Evolutionary conservation across 306 rosid species (phyloP).

Genomic region (Acacia melanoxylon): DNA sequence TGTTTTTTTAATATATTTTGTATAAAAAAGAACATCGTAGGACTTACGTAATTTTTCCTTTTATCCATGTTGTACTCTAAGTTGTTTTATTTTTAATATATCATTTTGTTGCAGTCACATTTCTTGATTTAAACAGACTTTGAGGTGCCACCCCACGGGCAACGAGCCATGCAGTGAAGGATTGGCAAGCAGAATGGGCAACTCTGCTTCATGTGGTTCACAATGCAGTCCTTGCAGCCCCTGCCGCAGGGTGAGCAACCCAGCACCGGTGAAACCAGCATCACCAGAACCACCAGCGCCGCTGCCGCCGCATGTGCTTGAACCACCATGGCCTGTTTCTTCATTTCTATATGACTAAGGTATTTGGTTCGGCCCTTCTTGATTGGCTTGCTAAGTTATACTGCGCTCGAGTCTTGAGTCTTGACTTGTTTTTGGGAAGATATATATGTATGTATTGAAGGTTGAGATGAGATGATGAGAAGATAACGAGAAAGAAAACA

Average conservation of each 20-base stretch:
- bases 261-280: slow-evolving; percentile 33
- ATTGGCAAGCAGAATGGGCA: slow-evolving; percentile 63
- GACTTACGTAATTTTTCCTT: too few relatives aligned
- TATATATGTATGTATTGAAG: neutral
- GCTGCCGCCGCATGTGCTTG: slow-evolving; percentile 24
- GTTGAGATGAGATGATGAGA: too few relatives aligned
- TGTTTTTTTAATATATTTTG: too few relatives aligned
- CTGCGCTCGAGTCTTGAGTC: neutral
- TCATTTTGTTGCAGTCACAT: slow-evolving; percentile 45
- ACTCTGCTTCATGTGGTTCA: slow-evolving; percentile 49
- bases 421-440: neutral
- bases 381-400: slow-evolving; percentile 6
- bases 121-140: slow-evolving; percentile 47
- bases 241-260: slow-evolving; percentile 51
- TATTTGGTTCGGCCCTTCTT: neutral
- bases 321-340: slow-evolving; percentile 20
- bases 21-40: too few relatives aligned
- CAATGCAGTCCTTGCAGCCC: slow-evolving; percentile 55
- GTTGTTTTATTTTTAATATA: too few relatives aligned
- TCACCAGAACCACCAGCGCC: slow-evolving; percentile 32
- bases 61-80: too few relatives aligned
- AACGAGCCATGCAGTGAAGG: slow-evolving; percentile 83
- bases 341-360: slow-evolving; percentile 16
- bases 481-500: too few relatives aligned
- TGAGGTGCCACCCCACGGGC: slow-evolving; percentile 72